Evolutionary conservation across 176 grass and related monocot species (phyloP).

Genomic region (Zoysia japonica): DNA sequence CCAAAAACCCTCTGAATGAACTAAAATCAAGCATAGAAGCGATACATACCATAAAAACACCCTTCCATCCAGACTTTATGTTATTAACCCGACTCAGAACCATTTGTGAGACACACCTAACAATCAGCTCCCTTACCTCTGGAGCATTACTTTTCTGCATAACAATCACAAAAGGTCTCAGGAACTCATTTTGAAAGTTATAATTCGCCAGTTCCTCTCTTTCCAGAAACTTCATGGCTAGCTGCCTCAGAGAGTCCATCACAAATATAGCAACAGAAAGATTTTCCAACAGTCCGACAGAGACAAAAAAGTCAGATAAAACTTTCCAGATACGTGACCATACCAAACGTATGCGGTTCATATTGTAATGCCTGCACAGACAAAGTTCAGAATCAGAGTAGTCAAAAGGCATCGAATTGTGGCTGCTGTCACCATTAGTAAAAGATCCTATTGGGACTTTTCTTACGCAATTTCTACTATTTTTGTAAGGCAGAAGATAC

Average conservation of each 20-base stretch:
- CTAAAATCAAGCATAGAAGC: conserved; percentile 7
- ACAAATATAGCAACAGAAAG: conserved; percentile 98
- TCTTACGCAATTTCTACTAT: conserved; percentile 97
- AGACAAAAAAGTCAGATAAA: conserved; percentile 90
- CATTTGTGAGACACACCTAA: conserved; percentile 98
- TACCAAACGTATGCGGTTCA: conserved; percentile 88
- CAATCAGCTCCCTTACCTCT: conserved; percentile 89
- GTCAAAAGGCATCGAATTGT: conserved; percentile 13
- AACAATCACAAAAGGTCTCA: conserved; percentile 86
- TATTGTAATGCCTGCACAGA: conserved; percentile 90
- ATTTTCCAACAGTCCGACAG: conserved; percentile 91
- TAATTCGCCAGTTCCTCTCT: conserved; percentile 96
- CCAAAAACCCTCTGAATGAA: conserved; percentile 1
- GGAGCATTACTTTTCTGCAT: conserved; percentile 86
- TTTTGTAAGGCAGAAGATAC: conserved; percentile 99
- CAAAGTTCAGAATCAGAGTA: conserved; percentile 38
- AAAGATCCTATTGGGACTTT: conserved; percentile 22
- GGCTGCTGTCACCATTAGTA: conserved; percentile 31
- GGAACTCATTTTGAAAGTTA: conserved; percentile 97
- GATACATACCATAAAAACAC: conserved; percentile 83
- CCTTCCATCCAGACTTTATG: conserved; percentile 96
- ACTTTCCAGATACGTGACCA: conserved; percentile 98
- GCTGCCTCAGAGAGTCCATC: conserved; percentile 92
- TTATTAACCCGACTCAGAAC: conserved; percentile 90
- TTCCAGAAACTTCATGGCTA: conserved; percentile 98